phyloP scores from a whole-genome alignment of 192 early-diverging fungal genomes.

The Pilobolus umbonatus region DNA sequence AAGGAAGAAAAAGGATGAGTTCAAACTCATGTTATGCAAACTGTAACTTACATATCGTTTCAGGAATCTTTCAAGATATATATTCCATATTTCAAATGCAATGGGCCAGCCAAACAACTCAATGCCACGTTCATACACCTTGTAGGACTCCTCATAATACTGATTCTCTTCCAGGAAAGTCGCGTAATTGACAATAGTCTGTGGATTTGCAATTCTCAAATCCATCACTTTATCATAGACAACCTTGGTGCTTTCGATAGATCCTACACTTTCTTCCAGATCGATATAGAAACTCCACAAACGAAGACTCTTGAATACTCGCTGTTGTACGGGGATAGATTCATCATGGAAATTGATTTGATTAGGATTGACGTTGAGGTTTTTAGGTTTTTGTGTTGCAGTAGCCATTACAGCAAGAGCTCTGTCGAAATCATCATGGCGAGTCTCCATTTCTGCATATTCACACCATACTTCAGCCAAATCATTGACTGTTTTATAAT shows the following conservation, averaged over 20 bases:
- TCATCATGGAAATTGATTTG: constrained; percentile 79
- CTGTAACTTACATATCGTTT: constrained; percentile 61
- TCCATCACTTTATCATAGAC: constrained; percentile 93
- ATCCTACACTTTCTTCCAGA: constrained; percentile 86
- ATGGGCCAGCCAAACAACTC: constrained; percentile 94
- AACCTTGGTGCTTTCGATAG: constrained; percentile 69
- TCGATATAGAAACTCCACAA: constrained; percentile 95
- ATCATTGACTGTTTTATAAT: constrained; percentile 75
- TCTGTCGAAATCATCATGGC: constrained; percentile 56
- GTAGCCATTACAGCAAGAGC: constrained; percentile 81
- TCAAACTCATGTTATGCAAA: neutral
- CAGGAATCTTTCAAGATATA: constrained; percentile 87
- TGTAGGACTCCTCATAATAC: constrained; percentile 94
- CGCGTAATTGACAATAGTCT: constrained; percentile 95
- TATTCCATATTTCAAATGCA: constrained; percentile 96
- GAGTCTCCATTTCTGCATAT: constrained; percentile 87
- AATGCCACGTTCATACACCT: constrained; percentile 94
- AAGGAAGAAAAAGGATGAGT: neutral
- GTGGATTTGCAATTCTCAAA: constrained; percentile 90
- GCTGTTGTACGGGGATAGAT: constrained; percentile 63
- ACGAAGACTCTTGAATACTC: constrained; percentile 82
- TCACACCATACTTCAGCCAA: constrained; percentile 86
- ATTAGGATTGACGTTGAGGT: constrained; percentile 31
- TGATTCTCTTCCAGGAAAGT: constrained; percentile 82
- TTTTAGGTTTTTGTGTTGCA: constrained; percentile 68